Conservation (phyloP, 2,329 filamentous ascomycete genomes). For the Pestalotiopsis sp. region DNA sequence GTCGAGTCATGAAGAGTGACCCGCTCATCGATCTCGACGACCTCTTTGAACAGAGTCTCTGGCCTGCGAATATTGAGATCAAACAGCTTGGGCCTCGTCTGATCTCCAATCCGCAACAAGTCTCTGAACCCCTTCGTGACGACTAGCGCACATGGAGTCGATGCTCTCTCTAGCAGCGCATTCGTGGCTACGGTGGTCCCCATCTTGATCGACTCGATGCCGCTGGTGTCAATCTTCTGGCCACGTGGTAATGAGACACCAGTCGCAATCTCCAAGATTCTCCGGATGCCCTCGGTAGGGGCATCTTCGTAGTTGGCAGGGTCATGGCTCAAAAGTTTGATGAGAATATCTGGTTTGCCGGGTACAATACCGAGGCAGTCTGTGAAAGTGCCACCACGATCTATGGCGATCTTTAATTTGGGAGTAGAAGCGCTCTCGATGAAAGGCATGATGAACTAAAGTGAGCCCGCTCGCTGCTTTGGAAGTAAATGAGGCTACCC, state of each 20-base stretch:
- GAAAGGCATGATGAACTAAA: constrained; percentile 1
- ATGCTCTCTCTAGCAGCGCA: constrained; percentile 6
- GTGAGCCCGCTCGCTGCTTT: background rate
- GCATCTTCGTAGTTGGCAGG: constrained; percentile 14
- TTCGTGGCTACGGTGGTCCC: constrained; percentile 15
- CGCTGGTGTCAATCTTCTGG: constrained; percentile 4
- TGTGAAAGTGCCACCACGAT: constrained; percentile 16
- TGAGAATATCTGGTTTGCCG: constrained; percentile 10
- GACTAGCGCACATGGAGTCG: constrained; percentile 3
- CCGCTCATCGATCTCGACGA: constrained; percentile 70
- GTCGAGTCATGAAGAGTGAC: constrained; percentile 71
- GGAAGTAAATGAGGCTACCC: background rate
- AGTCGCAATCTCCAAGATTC: constrained; percentile 11
- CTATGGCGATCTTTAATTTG: constrained; percentile 13
- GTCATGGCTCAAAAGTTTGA: constrained; percentile 12
- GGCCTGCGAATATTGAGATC: constrained; percentile 68
- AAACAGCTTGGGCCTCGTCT: constrained; percentile 70
- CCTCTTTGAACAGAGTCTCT: constrained; percentile 65
- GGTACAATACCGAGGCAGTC: constrained; percentile 11
- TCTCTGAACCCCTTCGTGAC: constrained; percentile 55
- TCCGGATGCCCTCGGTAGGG: constrained; percentile 13
- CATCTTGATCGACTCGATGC: constrained; percentile 13
- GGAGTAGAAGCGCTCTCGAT: background rate
- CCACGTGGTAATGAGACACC: constrained; percentile 8
- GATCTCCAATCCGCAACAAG: constrained; percentile 71